Evolutionary conservation across 1,284 basidiomycete species (phyloP).

Genomic region (Cryptococcus sp.): DNA sequence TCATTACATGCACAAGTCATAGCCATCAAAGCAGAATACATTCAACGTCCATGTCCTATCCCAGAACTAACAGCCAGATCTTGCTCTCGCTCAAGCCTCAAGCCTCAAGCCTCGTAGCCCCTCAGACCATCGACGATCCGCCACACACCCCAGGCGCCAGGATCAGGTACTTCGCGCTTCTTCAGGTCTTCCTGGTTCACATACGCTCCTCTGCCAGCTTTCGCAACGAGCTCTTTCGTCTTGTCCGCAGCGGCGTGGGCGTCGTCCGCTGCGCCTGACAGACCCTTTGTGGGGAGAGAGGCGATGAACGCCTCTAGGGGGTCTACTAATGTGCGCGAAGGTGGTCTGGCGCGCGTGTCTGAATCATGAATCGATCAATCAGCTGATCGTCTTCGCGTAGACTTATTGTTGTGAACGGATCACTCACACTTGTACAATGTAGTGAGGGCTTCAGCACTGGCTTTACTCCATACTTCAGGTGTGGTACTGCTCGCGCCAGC

Average conservation of each 20-base stretch:
- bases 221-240: conserved; percentile 73
- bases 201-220: conserved; percentile 87
- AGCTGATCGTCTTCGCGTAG: neutral
- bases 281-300: conserved; percentile 57
- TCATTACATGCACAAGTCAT: too few species aligned
- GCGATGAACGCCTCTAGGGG: conserved; percentile 80
- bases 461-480: conserved; percentile 64
- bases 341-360: conserved; percentile 81
- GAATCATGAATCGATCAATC: neutral
- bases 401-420: neutral
- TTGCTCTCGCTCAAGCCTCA: neutral
- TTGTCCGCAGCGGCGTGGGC: conserved; percentile 71
- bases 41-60: neutral
- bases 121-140: conserved; percentile 41
- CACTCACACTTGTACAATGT: conserved; percentile 70
- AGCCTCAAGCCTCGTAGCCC: conserved; percentile 28
- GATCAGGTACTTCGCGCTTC: conserved; percentile 74
- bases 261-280: conserved; percentile 63
- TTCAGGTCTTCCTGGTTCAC: conserved; percentile 72
- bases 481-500: conserved; percentile 46
- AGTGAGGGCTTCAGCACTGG: conserved; percentile 64
- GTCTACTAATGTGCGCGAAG: conserved; percentile 87
- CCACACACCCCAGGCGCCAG: conserved; percentile 82
- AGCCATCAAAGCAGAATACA: too few species aligned
- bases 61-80: neutral